Evolutionary conservation across 805 yeast genomes (phyloP), one percentile per base, ranked within the genome.

Genomic region (Metschnikowia noctiluminum): DNA sequence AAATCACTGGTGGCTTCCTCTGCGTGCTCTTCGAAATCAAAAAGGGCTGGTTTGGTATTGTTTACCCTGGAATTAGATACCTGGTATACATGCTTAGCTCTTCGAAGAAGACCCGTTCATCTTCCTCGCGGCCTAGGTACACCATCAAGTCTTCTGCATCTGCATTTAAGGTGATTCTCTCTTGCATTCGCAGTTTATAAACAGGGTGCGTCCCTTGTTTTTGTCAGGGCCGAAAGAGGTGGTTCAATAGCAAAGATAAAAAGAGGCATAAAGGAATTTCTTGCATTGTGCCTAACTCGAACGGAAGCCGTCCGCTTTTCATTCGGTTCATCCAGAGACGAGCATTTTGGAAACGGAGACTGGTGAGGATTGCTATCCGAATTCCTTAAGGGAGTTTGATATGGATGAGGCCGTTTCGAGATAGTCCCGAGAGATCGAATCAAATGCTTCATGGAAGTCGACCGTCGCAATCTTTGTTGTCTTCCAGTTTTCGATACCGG

Each of bases 261-360:
- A 38, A 43, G 12, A 28, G 46, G 46, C 27, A 40, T 27, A 13
- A 43, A 36, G 7, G 45, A 39, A 16, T 42, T 42, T 39, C 45
- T 21, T 42, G 45, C 38, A 35, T 35, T 3, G 40, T 35, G 21
- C 46, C 46, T 14, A 26, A 10, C 8, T 26, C 28, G 28, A 43
- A n/a, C 15, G 46, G 46, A 28, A 36, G 36, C 12, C 26, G 35
- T 11, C 11, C 13, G 34, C 40, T 31, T 30, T 13, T 32, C 26
- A 15, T 27, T n/a, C 35, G 34, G 40, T 43, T 43, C 14, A 43
- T 36, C 35, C 21, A 21, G 35, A 43, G 27, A 10, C 26, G 40
- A 6, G 40, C 46, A 21, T 4, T 7, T 11, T 35, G 40, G 13
- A 28, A 14, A 14, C 35, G 26, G 27, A 43, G 34, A 15, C 36